Conservation (phyloP, 73 alveolate species). For the Stentor roeselii region DNA sequence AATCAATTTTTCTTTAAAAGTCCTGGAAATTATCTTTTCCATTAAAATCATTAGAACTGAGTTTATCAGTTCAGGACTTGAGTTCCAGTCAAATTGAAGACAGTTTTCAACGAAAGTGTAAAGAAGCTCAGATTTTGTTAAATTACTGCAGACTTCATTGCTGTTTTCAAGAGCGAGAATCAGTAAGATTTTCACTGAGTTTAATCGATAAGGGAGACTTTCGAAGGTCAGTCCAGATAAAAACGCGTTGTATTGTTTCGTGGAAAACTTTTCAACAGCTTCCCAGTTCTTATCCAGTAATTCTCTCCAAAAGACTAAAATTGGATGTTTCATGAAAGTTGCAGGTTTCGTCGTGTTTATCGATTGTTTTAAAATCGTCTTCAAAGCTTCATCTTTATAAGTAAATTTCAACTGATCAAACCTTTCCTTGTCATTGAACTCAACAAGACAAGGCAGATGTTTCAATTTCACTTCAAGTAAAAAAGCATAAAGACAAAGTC, state of each 20-base stretch:
- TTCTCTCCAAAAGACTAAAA: background rate
- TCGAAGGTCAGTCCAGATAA: background rate
- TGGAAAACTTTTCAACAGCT: background rate
- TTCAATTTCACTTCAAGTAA: background rate
- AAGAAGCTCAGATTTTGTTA: background rate
- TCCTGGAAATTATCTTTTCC: background rate
- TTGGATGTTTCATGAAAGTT: background rate
- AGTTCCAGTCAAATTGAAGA: background rate
- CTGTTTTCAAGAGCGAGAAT: background rate
- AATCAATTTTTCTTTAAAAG: background rate
- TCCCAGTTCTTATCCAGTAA: background rate
- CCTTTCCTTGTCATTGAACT: background rate
- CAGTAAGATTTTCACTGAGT: background rate
- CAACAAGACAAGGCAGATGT: background rate
- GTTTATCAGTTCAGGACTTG: background rate
- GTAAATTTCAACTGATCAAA: background rate
- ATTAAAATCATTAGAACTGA: background rate
- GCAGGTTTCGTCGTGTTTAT: background rate
- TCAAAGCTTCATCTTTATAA: background rate
- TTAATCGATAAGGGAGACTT: background rate
- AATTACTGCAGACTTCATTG: background rate
- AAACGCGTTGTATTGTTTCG: background rate
- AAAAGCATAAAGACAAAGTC: background rate
- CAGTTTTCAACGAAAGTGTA: background rate
- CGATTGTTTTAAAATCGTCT: background rate